Evolutionary conservation across 23 red algal species (phyloP), one percentile per base, ranked within the genome.

Genomic region (Porphyridium purpureum): DNA sequence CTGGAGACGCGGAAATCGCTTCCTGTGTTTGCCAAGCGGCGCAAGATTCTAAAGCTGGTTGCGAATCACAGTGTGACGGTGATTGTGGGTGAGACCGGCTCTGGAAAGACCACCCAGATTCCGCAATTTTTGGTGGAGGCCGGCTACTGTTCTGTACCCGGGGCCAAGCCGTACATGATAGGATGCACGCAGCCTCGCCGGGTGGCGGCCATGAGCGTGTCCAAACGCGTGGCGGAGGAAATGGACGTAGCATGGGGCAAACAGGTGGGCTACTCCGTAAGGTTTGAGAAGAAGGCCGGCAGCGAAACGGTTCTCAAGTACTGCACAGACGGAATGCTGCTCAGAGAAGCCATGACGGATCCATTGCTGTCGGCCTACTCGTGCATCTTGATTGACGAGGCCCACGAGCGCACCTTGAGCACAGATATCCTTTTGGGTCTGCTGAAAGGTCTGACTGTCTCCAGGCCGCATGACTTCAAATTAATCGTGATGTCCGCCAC

Each of bases 351-450:
- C 31, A 70, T 85, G 67, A 35, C 47, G 17, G 90, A 98, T 29
- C 63, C 67, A 17, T 35, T 28, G 29, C 74, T 98, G 5, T 46
- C 30, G 1, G 33, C 42, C 0, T 98, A 98, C 33, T 59, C 54
- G 31, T 70, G 33, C 35, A 75, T 98, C 41, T 52, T 98, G 25
- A 40, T 98, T 31, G 90, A 98, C 47, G 90, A 98, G 54, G 90
- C 90, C 4, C 90, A 98, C 62, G 90, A 98, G 59, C 66, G 90
- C 21, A 86, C 90, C 5, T 69, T 98, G 5, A 76, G 62, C 67
- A 98, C 90, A 0, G 90, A 98, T 61, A 72, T 98, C 24, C 73
- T 98, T 2, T 86, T 98, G 90, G 90, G 80, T 26, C 63, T 98
- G 15, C 41, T 98, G 46, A 98, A 98, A 46, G 48, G 44, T 17